Base-by-base conservation (phyloP, 2,329 filamentous ascomycete genomes). In the Penicillium italicum region DNA sequence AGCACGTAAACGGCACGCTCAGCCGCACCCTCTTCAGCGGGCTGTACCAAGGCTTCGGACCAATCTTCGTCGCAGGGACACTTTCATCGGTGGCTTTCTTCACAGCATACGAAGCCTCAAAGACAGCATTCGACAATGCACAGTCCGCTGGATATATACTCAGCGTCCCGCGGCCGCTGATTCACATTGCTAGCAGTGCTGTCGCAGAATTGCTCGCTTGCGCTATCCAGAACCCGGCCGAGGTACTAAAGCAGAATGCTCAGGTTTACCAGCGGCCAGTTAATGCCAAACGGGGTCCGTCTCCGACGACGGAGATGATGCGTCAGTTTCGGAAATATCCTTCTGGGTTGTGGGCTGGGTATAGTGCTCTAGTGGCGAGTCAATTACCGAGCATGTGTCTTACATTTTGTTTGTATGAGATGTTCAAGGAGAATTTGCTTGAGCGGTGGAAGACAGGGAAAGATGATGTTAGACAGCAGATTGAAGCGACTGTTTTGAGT, bases 181-280 rank as follows among this genome's bases (percentile, higher is more conserved):
- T 45, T 3, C 51, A 57, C 24, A 16, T n/a, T 18, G 16, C 24
- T 10, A 55, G 55, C 12, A 57, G 55, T 36, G 55, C 55, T n/a
- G n/a, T 26, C 4, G 55, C 55, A 1, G 55, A 57, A 36, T 12
- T 57, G 3, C 41, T 57, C 3, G 41, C 55, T 24, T 50, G 40
- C 42, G 55, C 51, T n/a, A 38, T 57, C 33, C 26, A 50, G 8
- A 57, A 57, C 31, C 55, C 55, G 18, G 55, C 51, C 1, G 55
- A 57, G 30, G 55, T 57, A 11, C 36, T 57, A 28, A 57, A 57
- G 41, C 55, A 57, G 46, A 57, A 57, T 57, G 55, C 51, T 1
- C 55, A 57, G 47, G 45, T 58, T 42, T 31, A 40, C 20, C 51
- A 47, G 20, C 30, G 24, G 10, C 22, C 26, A n/a, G 7, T 20